A percentile compares a stretch with the other conserved stretches of the same genome.
phyloP scores from a whole-genome alignment of 2,329 filamentous ascomycete species.

The Chlorencoelia australis region DNA sequence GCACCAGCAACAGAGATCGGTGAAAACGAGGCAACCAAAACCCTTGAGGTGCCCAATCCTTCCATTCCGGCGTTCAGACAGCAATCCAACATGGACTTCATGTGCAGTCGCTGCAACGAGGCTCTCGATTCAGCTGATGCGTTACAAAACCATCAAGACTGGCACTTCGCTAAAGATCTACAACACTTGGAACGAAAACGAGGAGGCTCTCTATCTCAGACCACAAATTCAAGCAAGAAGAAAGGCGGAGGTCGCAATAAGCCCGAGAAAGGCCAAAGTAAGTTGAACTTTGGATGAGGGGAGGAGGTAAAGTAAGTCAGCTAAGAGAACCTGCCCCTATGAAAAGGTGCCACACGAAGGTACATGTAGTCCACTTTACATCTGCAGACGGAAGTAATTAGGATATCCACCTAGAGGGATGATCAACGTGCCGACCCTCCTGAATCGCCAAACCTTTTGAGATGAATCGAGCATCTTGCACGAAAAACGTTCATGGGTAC shows the following conservation, averaged over 20 bases:
- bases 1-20: conserved; percentile 3
- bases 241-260: conserved; percentile 15
- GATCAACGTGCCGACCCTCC: conserved; percentile 6
- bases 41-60: conserved; percentile 12
- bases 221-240: conserved; percentile 24
- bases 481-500: background rate
- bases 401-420: background rate
- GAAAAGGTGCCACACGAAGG: conserved; percentile 20
- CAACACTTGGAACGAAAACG: conserved; percentile 38
- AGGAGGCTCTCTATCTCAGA: conserved; percentile 5
- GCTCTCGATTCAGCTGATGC: conserved; percentile 47
- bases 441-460: conserved; percentile 4
- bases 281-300: conserved; percentile 41
- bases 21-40: conserved; percentile 25
- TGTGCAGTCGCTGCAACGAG: conserved; percentile 57
- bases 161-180: conserved; percentile 87
- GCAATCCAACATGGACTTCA: conserved; percentile 30
- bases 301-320: conserved; percentile 1
- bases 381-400: conserved; percentile 1
- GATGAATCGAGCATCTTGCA: conserved; percentile 1
- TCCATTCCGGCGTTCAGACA: conserved; percentile 26
- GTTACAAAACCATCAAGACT: conserved; percentile 73
- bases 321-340: conserved; percentile 14
- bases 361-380: conserved; percentile 6
- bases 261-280: conserved; percentile 48